Evolutionary conservation across 2,329 filamentous ascomycete genomes (phyloP).

Genomic region (Fusarium chaquense): DNA sequence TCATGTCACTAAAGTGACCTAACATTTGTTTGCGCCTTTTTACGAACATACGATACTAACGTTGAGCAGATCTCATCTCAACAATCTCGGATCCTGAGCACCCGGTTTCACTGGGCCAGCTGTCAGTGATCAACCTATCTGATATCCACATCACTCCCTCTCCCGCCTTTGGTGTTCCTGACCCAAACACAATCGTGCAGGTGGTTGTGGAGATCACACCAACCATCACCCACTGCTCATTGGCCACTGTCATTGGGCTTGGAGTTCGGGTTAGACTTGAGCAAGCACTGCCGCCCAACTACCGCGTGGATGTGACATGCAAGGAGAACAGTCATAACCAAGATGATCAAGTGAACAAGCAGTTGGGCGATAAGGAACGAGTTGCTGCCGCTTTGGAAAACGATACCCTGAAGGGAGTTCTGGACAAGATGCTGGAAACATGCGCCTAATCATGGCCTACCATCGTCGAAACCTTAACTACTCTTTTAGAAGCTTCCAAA

Average conservation of each 20-base stretch:
- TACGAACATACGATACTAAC: conserved; percentile 31
- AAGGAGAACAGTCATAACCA: conserved; percentile 97
- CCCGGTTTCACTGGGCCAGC: conserved; percentile 89
- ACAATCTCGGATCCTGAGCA: conserved; percentile 97
- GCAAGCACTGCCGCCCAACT: conserved; percentile 89
- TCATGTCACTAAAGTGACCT: background rate
- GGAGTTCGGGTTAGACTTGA: conserved; percentile 92
- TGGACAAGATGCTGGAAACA: conserved; percentile 93
- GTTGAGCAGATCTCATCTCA: conserved; percentile 82
- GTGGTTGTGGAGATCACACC: conserved; percentile 93
- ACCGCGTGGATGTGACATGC: conserved; percentile 90
- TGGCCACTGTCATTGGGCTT: conserved; percentile 95
- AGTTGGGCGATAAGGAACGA: conserved; percentile 94
- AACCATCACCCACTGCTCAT: conserved; percentile 95
- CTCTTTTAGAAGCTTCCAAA: conserved; percentile 6
- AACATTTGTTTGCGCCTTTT: background rate
- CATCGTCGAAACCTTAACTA: background rate
- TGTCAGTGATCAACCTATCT: conserved; percentile 94
- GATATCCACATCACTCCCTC: conserved; percentile 81
- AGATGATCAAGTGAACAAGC: conserved; percentile 96
- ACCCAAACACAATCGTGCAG: conserved; percentile 70
- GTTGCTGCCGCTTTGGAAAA: conserved; percentile 97
- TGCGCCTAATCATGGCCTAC: conserved; percentile 65
- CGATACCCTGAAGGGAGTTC: conserved; percentile 84
- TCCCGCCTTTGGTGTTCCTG: conserved; percentile 55